Conservation (phyloP, 2,329 filamentous ascomycete species). For the Talaromyces atroroseus region DNA sequence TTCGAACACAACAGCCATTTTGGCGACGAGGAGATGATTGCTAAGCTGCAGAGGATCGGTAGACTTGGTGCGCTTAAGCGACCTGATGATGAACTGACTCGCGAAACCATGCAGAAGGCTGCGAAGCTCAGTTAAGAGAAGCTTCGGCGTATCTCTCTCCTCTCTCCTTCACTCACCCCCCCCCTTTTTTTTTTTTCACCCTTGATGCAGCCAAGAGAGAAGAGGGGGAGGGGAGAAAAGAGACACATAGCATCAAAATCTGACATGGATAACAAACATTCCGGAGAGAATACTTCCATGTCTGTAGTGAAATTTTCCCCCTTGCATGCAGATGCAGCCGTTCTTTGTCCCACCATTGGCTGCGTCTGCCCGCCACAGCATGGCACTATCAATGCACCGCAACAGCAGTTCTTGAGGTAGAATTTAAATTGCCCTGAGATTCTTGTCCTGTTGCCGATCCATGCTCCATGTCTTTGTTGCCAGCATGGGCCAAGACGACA, state of each 20-base stretch:
- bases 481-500: background rate
- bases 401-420: background rate
- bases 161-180: too few relatives aligned
- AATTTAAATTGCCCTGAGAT: conserved; percentile 2
- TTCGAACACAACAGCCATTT: conserved; percentile 68
- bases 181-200: too few relatives aligned
- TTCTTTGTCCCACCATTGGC: conserved; percentile 8
- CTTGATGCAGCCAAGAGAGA: conserved; percentile 1
- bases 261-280: conserved; percentile 4
- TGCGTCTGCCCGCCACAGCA: conserved; percentile 1
- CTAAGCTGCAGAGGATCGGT: conserved; percentile 50
- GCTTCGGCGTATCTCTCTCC: background rate
- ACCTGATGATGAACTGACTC: conserved; percentile 49
- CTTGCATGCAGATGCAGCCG: conserved; percentile 1
- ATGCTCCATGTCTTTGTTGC: conserved; percentile 8
- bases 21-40: conserved; percentile 63
- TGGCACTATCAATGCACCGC: background rate
- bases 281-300: background rate
- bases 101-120: conserved; percentile 47
- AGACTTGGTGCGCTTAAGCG: conserved; percentile 49
- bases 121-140: conserved; percentile 39
- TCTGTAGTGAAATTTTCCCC: conserved; percentile 6
- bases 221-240: background rate
- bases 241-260: background rate
- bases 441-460: conserved; percentile 2